Conservation (phyloP, 805 yeast genomes). For the Saturnispora hagleri region DNA sequence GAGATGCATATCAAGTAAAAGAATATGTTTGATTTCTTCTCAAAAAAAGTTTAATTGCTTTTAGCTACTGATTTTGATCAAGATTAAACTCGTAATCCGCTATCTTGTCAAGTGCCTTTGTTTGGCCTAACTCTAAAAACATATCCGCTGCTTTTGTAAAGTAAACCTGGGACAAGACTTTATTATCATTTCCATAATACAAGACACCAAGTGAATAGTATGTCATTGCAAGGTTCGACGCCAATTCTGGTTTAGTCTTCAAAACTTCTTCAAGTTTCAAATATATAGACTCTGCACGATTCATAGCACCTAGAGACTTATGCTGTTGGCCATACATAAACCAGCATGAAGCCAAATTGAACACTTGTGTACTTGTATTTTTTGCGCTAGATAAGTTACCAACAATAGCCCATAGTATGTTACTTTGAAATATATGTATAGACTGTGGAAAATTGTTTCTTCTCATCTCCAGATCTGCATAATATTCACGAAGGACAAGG, state of each 20-base stretch:
- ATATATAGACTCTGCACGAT: slow-evolving; percentile 18
- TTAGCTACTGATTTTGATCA: neutral
- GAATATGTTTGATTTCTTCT: neutral
- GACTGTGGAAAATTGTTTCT: slow-evolving; percentile 23
- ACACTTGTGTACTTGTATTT: slow-evolving; percentile 16
- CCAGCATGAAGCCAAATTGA: slow-evolving; percentile 25
- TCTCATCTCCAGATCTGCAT: slow-evolving; percentile 60
- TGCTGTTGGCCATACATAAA: slow-evolving; percentile 12
- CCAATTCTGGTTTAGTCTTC: slow-evolving; percentile 3
- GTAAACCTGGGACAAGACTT: slow-evolving; percentile 47
- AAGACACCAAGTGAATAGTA: slow-evolving; percentile 83
- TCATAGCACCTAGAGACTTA: slow-evolving; percentile 10
- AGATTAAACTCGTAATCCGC: slow-evolving; percentile 40
- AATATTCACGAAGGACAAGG: slow-evolving; percentile 67
- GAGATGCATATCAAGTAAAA: neutral
- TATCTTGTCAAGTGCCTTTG: slow-evolving; percentile 51
- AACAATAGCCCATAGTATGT: slow-evolving; percentile 21
- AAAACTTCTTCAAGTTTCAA: slow-evolving; percentile 11
- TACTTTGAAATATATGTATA: slow-evolving; percentile 21
- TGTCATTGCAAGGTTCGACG: slow-evolving; percentile 49
- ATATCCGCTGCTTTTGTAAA: slow-evolving; percentile 62
- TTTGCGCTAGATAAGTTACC: slow-evolving; percentile 14
- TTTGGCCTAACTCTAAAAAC: slow-evolving; percentile 58
- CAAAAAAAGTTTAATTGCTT: neutral
- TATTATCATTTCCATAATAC: slow-evolving; percentile 48